A percentile compares a stretch with the other conserved stretches of the same genome.
phyloP scores from a whole-genome alignment of 805 yeast genomes.

The Ogataea nitratoaversa region DNA sequence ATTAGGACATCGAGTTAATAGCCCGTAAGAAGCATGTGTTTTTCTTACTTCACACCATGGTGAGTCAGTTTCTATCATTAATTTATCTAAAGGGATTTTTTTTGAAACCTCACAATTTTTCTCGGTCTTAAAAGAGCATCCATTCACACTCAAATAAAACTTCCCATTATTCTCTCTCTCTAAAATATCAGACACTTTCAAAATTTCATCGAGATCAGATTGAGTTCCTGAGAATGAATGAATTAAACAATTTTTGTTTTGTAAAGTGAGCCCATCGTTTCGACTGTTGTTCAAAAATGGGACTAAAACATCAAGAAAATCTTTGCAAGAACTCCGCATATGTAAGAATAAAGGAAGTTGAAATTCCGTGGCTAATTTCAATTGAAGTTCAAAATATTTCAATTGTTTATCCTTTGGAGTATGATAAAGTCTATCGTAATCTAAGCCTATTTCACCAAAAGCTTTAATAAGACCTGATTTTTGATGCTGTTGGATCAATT shows the following conservation, averaged over 20 bases:
- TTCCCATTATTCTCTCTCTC: background rate
- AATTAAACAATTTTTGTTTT: constrained; percentile 65
- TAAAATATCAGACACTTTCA: constrained; percentile 41
- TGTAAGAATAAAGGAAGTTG: constrained; percentile 82
- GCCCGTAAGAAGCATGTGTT: constrained; percentile 69
- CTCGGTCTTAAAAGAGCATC: constrained; percentile 81
- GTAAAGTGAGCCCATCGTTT: constrained; percentile 23
- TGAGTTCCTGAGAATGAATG: constrained; percentile 90
- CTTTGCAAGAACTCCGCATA: constrained; percentile 81
- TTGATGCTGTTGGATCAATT: constrained; percentile 45
- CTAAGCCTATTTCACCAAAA: constrained; percentile 94
- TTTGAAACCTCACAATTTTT: constrained; percentile 67
- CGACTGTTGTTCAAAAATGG: constrained; percentile 54
- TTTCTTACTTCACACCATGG: constrained; percentile 97
- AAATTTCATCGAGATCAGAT: constrained; percentile 54
- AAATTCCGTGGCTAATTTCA: constrained; percentile 57
- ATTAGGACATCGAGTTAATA: constrained; percentile 53
- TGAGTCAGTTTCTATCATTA: constrained; percentile 91
- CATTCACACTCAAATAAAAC: constrained; percentile 79
- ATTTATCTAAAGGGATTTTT: constrained; percentile 61
- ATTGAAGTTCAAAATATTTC: constrained; percentile 65
- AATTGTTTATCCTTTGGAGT: constrained; percentile 66
- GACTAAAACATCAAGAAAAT: constrained; percentile 59
- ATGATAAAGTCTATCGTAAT: constrained; percentile 83
- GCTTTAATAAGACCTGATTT: constrained; percentile 59